phyloP scores from a whole-genome alignment of 139 green algal species.

The Auxenochlorella pyrenoidosa region DNA sequence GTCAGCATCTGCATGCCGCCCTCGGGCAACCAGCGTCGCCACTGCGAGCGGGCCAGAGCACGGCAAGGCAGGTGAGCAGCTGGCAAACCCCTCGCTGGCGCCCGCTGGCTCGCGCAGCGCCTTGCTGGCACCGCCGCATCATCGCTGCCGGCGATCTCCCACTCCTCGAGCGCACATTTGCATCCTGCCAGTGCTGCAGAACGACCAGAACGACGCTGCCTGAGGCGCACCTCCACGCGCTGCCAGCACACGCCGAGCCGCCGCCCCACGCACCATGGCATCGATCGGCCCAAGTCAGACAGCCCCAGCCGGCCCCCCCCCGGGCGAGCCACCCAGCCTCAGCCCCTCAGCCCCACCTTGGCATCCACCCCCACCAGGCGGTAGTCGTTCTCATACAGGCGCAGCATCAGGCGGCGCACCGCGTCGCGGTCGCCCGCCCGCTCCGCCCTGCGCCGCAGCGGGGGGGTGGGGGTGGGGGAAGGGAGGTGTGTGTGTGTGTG shows the following conservation, averaged over 20 bases:
- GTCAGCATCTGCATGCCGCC: constrained; percentile 42
- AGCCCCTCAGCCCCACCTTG: constrained; percentile 22
- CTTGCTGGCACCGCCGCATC: too few relatives aligned
- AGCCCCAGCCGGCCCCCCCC: not conserved
- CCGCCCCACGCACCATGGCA: too few relatives aligned
- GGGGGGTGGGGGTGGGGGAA: too few relatives aligned
- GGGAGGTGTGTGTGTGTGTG: too few relatives aligned
- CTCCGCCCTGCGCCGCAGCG: constrained; percentile 7
- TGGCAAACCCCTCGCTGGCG: too few relatives aligned
- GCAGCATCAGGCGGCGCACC: constrained; percentile 16
- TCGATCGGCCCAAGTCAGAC: not conserved
- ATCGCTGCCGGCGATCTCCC: not conserved
- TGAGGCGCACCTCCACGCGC: too few relatives aligned
- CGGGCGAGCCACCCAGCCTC: not conserved
- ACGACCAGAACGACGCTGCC: too few relatives aligned
- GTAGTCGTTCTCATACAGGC: constrained; percentile 34
- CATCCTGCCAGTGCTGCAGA: too few relatives aligned
- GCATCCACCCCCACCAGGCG: constrained; percentile 37
- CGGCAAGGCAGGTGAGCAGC: not conserved
- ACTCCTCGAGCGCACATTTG: not conserved
- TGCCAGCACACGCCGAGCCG: too few relatives aligned
- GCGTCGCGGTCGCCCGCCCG: constrained; percentile 7
- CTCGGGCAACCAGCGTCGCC: not conserved
- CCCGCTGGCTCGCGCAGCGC: too few relatives aligned
- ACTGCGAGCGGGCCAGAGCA: not conserved